phyloP scores from a whole-genome alignment of 2,329 filamentous ascomycete species.

The Arthrobotrys iridis region DNA sequence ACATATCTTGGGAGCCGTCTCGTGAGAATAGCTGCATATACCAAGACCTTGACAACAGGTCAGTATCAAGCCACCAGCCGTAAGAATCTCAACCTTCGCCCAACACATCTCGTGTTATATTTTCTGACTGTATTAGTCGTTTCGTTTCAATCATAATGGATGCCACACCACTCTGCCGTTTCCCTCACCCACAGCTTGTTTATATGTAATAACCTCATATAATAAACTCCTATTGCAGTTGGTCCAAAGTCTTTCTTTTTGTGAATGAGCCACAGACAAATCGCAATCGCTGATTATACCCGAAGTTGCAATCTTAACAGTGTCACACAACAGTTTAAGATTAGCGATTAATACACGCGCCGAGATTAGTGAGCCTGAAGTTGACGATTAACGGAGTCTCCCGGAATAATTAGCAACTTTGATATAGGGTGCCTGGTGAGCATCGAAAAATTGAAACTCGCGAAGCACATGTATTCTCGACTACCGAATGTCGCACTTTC shows the following conservation, averaged over 20 bases:
- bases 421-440: slow-evolving; percentile 15
- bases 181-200: slow-evolving; percentile 3
- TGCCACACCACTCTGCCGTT: slow-evolving; percentile 44
- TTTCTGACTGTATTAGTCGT: not conserved
- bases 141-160: slow-evolving; percentile 33
- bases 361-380: slow-evolving; percentile 30
- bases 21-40: slow-evolving; percentile 17
- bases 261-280: slow-evolving; percentile 1
- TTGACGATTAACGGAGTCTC: not conserved
- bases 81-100: not conserved
- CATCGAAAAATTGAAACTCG: not conserved
- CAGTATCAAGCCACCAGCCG: slow-evolving; percentile 24
- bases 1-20: not conserved
- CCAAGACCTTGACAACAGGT: slow-evolving; percentile 4
- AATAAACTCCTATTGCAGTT: slow-evolving; percentile 19
- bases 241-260: too few species aligned
- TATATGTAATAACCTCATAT: not conserved
- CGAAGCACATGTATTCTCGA: not conserved
- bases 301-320: slow-evolving; percentile 21
- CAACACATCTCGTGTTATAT: slow-evolving; percentile 18
- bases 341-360: slow-evolving; percentile 32
- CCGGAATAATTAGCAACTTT: slow-evolving; percentile 18
- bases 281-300: not conserved
- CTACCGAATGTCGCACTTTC: not conserved
- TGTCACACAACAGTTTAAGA: slow-evolving; percentile 47